Evolutionary conservation across 2,329 filamentous ascomycete genomes (phyloP), one percentile per base, ranked within the genome.

Genomic region (Neophaeococcomyces aloes): DNA sequence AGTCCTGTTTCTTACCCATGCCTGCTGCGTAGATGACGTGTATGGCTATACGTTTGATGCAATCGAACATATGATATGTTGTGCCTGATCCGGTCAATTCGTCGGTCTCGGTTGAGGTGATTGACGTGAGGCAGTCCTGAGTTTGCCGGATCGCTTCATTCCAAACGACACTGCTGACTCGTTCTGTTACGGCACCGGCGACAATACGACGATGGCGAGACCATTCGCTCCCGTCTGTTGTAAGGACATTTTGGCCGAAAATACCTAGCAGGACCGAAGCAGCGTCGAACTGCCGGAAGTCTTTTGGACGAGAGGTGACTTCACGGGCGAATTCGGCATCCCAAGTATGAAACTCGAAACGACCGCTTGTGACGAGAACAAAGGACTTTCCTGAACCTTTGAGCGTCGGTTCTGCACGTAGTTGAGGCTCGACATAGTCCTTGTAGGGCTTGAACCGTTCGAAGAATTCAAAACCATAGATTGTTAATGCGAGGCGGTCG

Each of bases 21-120:
- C 58, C 62, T 1, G 61, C 58, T 25, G 51, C 41, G 3, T 58
- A 59, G 7, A 67, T 55, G 2, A 66, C 62, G 41, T 66, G 64
- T 50, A 66, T 61, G 13, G 63, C 60, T 14, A 66, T 47, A 29
- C 51, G 51, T 7, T 59, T 57, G 7, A 64, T 55, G 3, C 56
- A 55, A 7, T 48, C 46, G 7, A 60, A 38, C 8, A 48, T 48
- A 29, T 48, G 49, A 33, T 44, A 48, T 1, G 60, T 58, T 17
- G 56, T 47, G 36, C 53, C 54, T 7, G 36, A 36, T 19, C 19
- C 33, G 19, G 15, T 19, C 6, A 15, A 15, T 21, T 18, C 17
- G 23, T 30, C 27, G 11, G 6, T 13, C 5, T 54, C 50, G 1
- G 53, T 50, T 25, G 53, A 44, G 10, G 51, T 33, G n/a, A 57